phyloP scores from a whole-genome alignment of 2,329 filamentous ascomycete species.

The Aspergillus awamori region DNA sequence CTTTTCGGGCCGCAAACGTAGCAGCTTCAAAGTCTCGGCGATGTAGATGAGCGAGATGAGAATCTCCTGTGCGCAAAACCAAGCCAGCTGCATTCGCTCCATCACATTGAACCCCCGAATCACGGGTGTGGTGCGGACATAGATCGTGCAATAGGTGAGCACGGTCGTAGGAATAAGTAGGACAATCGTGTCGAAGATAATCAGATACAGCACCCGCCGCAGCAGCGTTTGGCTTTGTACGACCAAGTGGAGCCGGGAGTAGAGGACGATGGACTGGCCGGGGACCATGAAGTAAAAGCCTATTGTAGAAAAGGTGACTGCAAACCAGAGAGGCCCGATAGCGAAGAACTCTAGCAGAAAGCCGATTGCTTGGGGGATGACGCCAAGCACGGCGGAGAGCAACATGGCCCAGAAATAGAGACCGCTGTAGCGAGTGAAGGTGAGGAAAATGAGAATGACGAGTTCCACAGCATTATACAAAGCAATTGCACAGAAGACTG shows the following conservation, averaged over 20 bases:
- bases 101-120: constrained; percentile 48
- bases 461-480: constrained; percentile 53
- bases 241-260: constrained; percentile 65
- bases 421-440: constrained; percentile 40
- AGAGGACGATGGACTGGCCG: constrained; percentile 64
- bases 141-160: constrained; percentile 52
- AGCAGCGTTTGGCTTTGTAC: constrained; percentile 53
- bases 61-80: constrained; percentile 50
- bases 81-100: constrained; percentile 47
- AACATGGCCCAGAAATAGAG: constrained; percentile 49
- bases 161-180: constrained; percentile 58
- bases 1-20: constrained; percentile 38
- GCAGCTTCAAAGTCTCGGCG: constrained; percentile 53
- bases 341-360: constrained; percentile 45
- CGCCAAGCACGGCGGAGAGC: constrained; percentile 38
- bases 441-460: constrained; percentile 40
- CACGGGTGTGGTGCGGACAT: constrained; percentile 25
- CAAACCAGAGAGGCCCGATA: constrained; percentile 38
- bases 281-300: constrained; percentile 64
- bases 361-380: constrained; percentile 42
- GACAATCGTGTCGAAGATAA: constrained; percentile 57
- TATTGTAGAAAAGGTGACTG: constrained; percentile 49
- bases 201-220: constrained; percentile 58
- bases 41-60: constrained; percentile 56
- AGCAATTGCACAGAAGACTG: constrained; percentile 44